These are phyloP conservation scores for Mycena amicta DNA, from an alignment of 768 basidiomycete species.

Conservation along the genomic window DNA sequence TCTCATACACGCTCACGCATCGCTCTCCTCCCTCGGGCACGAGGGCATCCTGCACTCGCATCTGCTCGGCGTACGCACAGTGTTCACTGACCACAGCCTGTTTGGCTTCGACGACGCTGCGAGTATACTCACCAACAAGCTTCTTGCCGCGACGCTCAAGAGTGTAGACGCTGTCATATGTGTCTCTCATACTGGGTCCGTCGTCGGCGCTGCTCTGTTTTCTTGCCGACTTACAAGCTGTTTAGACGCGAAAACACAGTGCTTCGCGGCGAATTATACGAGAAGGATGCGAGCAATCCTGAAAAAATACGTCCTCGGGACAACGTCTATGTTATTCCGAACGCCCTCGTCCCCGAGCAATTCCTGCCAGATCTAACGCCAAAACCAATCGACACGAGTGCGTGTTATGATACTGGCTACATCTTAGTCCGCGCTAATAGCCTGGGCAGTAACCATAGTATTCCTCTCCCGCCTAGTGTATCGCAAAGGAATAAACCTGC, in stretches of 20 bases:
- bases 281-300: conserved; percentile 47
- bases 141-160: conserved; percentile 80
- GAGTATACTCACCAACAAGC: conserved; percentile 95
- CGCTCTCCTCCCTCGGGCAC: conserved; percentile 86
- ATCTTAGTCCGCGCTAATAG: not conserved
- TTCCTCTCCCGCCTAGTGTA: conserved; percentile 90
- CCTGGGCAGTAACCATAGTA: conserved; percentile 81
- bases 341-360: conserved; percentile 83
- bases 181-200: conserved; percentile 94
- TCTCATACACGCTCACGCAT: conserved; percentile 90
- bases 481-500: conserved; percentile 93
- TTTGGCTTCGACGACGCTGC: conserved; percentile 98
- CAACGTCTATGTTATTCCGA: conserved; percentile 91
- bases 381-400: conserved; percentile 58
- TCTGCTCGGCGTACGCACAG: conserved; percentile 82
- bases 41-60: conserved; percentile 92
- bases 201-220: not conserved
- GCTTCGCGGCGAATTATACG: conserved; percentile 78
- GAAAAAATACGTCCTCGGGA: conserved; percentile 48
- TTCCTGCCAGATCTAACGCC: conserved; percentile 67
- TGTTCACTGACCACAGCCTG: conserved; percentile 96
- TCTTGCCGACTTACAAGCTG: not conserved
- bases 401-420: conserved; percentile 29
- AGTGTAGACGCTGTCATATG: conserved; percentile 96
- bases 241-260: conserved; percentile 96